Evolutionary conservation across 768 basidiomycete species (phyloP).

Genomic region (Agrocybe praecox): DNA sequence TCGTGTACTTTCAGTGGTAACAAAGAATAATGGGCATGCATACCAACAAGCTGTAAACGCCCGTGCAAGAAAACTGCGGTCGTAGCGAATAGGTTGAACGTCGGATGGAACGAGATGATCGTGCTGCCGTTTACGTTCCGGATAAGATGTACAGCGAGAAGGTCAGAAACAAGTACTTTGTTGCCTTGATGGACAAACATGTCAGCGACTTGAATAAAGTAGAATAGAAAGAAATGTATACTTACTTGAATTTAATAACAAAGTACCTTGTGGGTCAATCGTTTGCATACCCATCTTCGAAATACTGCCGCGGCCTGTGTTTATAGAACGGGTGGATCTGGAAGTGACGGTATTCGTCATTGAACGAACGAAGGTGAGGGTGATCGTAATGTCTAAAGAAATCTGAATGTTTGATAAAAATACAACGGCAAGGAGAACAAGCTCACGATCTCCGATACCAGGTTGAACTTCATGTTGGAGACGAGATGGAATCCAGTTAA

Average conservation of each 20-base stretch:
- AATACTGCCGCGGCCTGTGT: too few relatives aligned
- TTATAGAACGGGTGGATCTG: too few relatives aligned
- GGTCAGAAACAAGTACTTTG: conserved; percentile 43
- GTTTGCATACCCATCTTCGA: too few relatives aligned
- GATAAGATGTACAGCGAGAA: conserved; percentile 49
- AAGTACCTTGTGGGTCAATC: too few relatives aligned
- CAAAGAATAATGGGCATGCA: not conserved
- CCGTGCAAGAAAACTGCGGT: conserved; percentile 42
- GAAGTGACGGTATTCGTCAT: conserved; percentile 13
- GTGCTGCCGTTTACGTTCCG: conserved; percentile 42
- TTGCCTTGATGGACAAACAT: conserved; percentile 15
- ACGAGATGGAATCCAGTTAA: conserved; percentile 70
- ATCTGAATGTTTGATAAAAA: too few relatives aligned
- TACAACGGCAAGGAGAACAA: not conserved
- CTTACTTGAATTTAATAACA: conserved; percentile 23
- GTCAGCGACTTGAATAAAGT: not conserved
- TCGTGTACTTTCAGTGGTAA: not conserved
- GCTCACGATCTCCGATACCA: conserved; percentile 54
- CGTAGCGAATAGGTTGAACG: conserved; percentile 34
- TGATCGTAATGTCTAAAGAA: conserved; percentile 55
- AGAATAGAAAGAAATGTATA: not conserved
- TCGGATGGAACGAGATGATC: conserved; percentile 50
- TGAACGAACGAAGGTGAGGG: conserved; percentile 55
- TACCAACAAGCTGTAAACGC: conserved; percentile 48
- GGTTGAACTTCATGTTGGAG: conserved; percentile 51